phyloP scores from a whole-genome alignment of 2,329 filamentous ascomycete species.

The Pyricularia grisea region DNA sequence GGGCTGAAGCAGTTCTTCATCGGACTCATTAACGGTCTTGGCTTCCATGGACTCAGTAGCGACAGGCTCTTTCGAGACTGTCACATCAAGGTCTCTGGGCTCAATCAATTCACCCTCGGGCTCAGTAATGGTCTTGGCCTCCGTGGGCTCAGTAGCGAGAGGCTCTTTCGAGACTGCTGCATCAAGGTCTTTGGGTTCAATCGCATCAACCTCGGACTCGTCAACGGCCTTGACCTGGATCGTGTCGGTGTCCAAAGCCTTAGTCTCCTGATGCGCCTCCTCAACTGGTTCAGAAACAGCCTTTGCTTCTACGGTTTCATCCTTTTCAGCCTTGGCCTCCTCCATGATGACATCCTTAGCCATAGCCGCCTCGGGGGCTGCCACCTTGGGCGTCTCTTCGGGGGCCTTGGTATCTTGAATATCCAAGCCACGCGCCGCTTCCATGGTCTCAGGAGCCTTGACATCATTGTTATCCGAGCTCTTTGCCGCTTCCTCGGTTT shows the following conservation, averaged over 20 bases:
- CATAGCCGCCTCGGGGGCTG: neutral
- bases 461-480: conserved; percentile 8
- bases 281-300: neutral
- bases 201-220: neutral
- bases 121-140: neutral
- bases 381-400: neutral
- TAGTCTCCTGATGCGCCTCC: neutral
- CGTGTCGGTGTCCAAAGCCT: neutral
- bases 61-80: neutral
- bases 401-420: neutral
- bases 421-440: neutral
- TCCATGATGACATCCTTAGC: neutral
- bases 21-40: neutral
- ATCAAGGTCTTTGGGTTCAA: neutral
- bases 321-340: neutral
- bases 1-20: neutral
- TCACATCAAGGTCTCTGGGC: neutral
- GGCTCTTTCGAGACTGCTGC: neutral
- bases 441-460: conserved; percentile 9
- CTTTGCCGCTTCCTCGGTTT: conserved; percentile 1
- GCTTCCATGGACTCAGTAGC: neutral
- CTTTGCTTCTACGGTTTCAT: neutral
- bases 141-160: neutral
- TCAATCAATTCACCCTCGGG: neutral
- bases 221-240: neutral